These are phyloP conservation scores for Tolypocladium pustulatum DNA, from an alignment of 2,329 filamentous ascomycete genomes.

Conservation along the genomic window DNA sequence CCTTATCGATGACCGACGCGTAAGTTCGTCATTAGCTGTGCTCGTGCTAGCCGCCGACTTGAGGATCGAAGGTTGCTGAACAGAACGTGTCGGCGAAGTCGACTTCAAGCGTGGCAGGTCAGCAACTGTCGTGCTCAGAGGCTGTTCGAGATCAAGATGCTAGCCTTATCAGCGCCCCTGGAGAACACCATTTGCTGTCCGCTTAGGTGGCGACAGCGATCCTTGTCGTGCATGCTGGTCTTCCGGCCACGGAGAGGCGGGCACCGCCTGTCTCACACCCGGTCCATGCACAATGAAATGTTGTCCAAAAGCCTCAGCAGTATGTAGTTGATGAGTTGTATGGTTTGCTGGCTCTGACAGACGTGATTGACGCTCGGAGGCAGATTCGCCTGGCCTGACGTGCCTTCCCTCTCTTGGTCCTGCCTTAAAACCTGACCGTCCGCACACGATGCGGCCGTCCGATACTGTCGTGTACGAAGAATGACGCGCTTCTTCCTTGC, in stretches of 20 bases:
- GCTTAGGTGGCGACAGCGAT: neutral
- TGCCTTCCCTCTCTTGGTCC: neutral
- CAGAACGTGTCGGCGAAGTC: neutral
- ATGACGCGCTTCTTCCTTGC: neutral
- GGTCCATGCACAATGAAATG: neutral
- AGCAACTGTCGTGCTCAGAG: neutral
- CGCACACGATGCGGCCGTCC: neutral
- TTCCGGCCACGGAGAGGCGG: neutral
- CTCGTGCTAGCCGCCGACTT: neutral
- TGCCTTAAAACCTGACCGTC: neutral
- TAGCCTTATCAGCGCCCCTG: neutral
- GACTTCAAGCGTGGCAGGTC: neutral
- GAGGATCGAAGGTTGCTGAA: neutral
- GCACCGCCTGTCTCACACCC: neutral
- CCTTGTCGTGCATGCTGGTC: neutral
- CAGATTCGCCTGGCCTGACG: neutral
- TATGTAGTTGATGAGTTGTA: neutral
- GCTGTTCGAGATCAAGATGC: neutral
- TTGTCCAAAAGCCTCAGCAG: neutral
- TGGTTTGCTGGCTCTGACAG: neutral
- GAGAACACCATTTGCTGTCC: neutral
- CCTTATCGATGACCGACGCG: neutral
- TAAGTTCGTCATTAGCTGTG: neutral
- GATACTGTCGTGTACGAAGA: neutral
- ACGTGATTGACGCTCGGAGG: neutral